Conservation (phyloP, 129 eudicot genomes). For the Scalesia atractyloides region DNA sequence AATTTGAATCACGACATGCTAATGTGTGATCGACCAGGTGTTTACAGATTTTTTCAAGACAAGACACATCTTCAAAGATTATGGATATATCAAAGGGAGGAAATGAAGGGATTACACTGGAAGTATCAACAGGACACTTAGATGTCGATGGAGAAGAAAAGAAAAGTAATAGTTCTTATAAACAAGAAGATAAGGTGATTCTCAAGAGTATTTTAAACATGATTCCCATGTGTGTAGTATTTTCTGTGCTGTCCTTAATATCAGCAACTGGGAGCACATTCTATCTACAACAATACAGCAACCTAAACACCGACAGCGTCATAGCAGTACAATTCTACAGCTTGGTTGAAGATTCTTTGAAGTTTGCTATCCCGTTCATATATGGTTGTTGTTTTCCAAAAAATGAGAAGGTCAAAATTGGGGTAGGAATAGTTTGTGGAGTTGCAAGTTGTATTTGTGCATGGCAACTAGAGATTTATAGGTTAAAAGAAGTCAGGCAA, state of each 20-base stretch:
- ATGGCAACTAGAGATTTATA: background rate
- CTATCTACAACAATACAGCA: conserved; percentile 5
- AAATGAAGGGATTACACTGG: background rate
- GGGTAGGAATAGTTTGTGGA: conserved; percentile 20
- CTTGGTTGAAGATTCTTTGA: conserved; percentile 19
- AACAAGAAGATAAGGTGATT: background rate
- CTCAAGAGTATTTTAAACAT: background rate
- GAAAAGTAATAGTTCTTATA: background rate
- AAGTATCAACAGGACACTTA: background rate
- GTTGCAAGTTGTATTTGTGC: conserved; percentile 16
- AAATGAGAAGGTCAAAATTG: conserved; percentile 21
- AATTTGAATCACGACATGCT: no score
- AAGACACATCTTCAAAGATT: background rate
- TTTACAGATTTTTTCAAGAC: background rate
- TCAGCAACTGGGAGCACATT: conserved; percentile 4
- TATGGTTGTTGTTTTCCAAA: background rate
- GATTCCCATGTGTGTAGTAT: background rate
- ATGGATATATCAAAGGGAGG: background rate
- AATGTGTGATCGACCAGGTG: no score
- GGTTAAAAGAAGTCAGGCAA: no score
- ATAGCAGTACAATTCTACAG: conserved; percentile 5
- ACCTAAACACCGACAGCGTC: background rate
- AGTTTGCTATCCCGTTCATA: background rate
- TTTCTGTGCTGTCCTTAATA: background rate
- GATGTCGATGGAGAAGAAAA: background rate